Evolutionary conservation across 2,329 filamentous ascomycete species (phyloP).

Genomic region (Cercospora zeina): DNA sequence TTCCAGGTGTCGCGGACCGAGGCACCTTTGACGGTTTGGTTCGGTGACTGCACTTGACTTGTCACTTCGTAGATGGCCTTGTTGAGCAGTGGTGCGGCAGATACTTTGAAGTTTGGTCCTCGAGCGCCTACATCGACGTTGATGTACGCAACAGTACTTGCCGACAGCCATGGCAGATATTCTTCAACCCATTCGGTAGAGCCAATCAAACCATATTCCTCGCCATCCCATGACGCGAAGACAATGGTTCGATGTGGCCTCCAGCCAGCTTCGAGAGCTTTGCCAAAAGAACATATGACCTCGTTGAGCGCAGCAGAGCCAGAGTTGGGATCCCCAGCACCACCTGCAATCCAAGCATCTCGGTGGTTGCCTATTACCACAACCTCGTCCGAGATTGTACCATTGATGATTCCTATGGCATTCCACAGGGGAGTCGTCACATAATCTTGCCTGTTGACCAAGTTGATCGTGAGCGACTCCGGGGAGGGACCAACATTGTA

Average conservation of each 20-base stretch:
- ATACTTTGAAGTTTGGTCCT: slow-evolving; percentile 63
- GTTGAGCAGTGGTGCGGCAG: slow-evolving; percentile 74
- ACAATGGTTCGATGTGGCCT: slow-evolving; percentile 86
- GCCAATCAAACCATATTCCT: slow-evolving; percentile 81
- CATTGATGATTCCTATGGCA: slow-evolving; percentile 89
- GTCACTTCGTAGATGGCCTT: slow-evolving; percentile 69
- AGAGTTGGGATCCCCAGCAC: slow-evolving; percentile 78
- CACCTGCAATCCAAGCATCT: slow-evolving; percentile 87
- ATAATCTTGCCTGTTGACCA: slow-evolving; percentile 54
- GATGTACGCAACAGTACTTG: slow-evolving; percentile 74
- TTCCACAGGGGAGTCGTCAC: slow-evolving; percentile 60
- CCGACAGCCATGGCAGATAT: slow-evolving; percentile 75
- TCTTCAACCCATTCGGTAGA: slow-evolving; percentile 94
- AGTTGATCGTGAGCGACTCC: slow-evolving; percentile 58
- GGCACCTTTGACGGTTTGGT: slow-evolving; percentile 69
- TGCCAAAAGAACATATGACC: slow-evolving; percentile 71
- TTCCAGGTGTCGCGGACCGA: slow-evolving; percentile 66
- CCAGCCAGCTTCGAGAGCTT: slow-evolving; percentile 72
- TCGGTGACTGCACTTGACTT: slow-evolving; percentile 61
- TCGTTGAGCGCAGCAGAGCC: slow-evolving; percentile 79
- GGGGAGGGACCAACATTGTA: slow-evolving; percentile 86
- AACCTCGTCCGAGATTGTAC: slow-evolving; percentile 79
- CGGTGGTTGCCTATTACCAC: slow-evolving; percentile 89
- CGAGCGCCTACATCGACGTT: slow-evolving; percentile 77
- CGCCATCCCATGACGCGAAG: slow-evolving; percentile 69